Percentiles rank a stretch among this genome's conserved stretches.
Conservation (phyloP, 73 alveolate species). For the Durusdinium trenchii region DNA sequence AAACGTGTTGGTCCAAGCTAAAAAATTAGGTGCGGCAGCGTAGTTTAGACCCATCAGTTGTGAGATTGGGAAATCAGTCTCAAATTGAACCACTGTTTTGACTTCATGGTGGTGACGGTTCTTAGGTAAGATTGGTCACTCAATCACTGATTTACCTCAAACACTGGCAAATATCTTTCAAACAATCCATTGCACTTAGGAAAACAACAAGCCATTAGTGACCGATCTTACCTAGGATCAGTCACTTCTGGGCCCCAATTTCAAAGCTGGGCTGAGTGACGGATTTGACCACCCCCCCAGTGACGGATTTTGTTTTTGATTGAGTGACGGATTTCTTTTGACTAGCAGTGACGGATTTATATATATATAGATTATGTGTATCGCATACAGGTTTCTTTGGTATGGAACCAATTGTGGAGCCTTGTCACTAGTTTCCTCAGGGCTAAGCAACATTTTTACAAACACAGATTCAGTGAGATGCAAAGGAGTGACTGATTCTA, state of each 20-base stretch:
- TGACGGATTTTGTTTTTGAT: not conserved
- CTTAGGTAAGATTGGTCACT: no score
- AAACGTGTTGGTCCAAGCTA: not conserved
- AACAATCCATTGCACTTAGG: not conserved
- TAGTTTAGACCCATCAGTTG: not conserved
- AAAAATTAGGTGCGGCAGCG: not conserved
- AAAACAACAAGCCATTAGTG: not conserved
- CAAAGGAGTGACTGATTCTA: not conserved
- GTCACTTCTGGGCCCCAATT: not conserved
- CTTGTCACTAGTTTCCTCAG: not conserved
- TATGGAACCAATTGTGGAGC: not conserved
- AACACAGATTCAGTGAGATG: not conserved
- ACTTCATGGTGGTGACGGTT: no score
- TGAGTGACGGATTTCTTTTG: no score
- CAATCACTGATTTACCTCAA: no score
- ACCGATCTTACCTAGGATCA: not conserved
- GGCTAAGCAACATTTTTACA: not conserved
- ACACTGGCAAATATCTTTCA: not conserved
- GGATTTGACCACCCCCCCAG: not conserved
- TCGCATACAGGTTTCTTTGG: not conserved
- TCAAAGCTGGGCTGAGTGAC: no score
- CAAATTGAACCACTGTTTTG: no score
- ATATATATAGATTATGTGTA: no score
- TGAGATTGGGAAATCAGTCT: not conserved
- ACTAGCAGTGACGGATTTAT: not conserved